Base-by-base conservation (phyloP, 2,329 filamentous ascomycete species). In the Fusarium agapanthi region DNA sequence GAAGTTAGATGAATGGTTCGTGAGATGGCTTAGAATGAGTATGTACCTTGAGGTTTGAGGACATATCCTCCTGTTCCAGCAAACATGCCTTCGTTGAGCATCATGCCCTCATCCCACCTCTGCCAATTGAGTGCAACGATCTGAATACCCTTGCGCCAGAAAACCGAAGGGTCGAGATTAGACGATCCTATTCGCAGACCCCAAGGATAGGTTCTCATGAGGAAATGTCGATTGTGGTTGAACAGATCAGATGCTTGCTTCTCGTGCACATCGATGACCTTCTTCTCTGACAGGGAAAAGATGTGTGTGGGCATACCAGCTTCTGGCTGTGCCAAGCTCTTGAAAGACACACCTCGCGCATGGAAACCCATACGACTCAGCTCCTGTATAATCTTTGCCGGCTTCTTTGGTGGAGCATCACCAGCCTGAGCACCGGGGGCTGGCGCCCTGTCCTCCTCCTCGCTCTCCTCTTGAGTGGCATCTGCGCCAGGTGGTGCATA, bases 61-160 rank as follows among this genome's bases (percentile, higher is more conserved):
- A 96, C 90, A 85, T 95, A 98, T 28, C 95, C 95, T n/a, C 87
- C 87, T 1, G 93, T 93, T 16, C 92, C 93, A 4, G 90, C 88
- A 81, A 97, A 97, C 94, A 97, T 96, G 75, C 90, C 95, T 78
- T 96, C 91, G 79, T 98, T 98, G 20, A 97, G 88, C 95, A 98
- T 98, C 91, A 97, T 97, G 37, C 94, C 95, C 75, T 94, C 92
- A 77, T 98, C 95, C 81, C 93, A 91, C 69, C 91, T 92, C 81
- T 98, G 95, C 94, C 95, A 98, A 83, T 98, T 98, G 68, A 98
- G 85, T 0, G 95, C 95, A 4, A 97, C 94, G 75, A 98, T 92
- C 81, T 98, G 95, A 7, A 97, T 92, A 20, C 95, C 95, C 72
- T 93, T 91, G 37, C 94, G 88, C 95, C 95, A 98, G 81, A 95